Evolutionary conservation across 306 rosid genomes (phyloP), one percentile per base, ranked within the genome.

Genomic region (Citrullus colocynthis): DNA sequence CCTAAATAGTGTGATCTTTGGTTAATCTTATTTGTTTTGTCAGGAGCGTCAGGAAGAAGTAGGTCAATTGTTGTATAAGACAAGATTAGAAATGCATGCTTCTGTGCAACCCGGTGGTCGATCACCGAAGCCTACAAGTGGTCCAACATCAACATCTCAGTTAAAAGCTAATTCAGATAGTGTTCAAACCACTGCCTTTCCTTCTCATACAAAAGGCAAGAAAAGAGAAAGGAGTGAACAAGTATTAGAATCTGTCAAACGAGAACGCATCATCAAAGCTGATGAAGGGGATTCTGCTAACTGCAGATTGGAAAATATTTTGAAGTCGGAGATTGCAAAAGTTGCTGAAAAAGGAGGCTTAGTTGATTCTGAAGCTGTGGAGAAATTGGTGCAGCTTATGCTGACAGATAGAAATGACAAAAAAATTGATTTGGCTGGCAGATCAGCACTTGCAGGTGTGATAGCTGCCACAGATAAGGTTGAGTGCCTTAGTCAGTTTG

Each of bases 1-100:
- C 14, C 32, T 52, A 20, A 45, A 28, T 17, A 6, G 11, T 54
- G 63, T 2, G 37, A 75, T 34, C 9, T 39, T 34, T 71, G 45
- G 39, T 44, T 81, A 9, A 49, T 59, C 2, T 64, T 15, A 28
- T 59, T 39, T 16, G 10, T 48, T 51, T 39, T 82, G 39, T 82
- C 88, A 93, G 98, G 91, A 90, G 67, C 93, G 84, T 45, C 97
- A 87, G 82, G 94, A 93, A 88, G 97, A 87, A 90, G 90, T 91
- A 82, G 90, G 88, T 89, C 78, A 89, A 75, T 84, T 90, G 58
- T 85, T 93, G 82, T 73, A 84, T 76, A 91, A 78, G 88, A 91
- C 90, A 45, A 84, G 75, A 78, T 73, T 85, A 78, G 90, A 89
- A 89, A 93, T 90, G 98, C 91, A 88, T 88, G 96, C 88, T 74